A percentile compares a stretch with the other conserved stretches of the same genome.
These are phyloP conservation scores for Sarocladium brachiariae DNA, from an alignment of 2,329 filamentous ascomycete species.

Conservation along the genomic window DNA sequence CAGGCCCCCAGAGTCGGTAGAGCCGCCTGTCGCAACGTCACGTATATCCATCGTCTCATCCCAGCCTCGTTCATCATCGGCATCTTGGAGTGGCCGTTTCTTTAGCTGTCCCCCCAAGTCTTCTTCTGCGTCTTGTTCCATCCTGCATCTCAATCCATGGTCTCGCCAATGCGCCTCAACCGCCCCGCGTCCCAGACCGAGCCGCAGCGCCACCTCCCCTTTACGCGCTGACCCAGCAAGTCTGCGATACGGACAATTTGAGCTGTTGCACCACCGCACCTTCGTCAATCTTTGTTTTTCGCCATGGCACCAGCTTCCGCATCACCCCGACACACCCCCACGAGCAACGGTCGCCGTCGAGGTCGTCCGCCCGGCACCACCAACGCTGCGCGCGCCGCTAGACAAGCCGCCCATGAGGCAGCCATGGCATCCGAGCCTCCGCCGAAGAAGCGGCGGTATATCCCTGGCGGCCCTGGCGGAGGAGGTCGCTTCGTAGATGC, in stretches of 20 bases:
- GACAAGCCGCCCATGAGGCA: conserved; percentile 26
- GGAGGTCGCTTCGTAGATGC: conserved; percentile 78
- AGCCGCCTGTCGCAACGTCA: conserved; percentile 28
- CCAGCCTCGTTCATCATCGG: conserved; percentile 2
- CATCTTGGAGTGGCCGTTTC: not conserved
- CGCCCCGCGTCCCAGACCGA: conserved; percentile 8
- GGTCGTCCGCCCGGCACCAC: conserved; percentile 39
- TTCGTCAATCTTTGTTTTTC: not conserved
- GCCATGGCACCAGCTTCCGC: conserved; percentile 19
- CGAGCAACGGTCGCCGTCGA: conserved; percentile 37
- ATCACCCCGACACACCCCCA: conserved; percentile 30
- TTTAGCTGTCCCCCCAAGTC: not conserved
- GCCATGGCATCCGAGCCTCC: conserved; percentile 50
- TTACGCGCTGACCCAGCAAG: conserved; percentile 3
- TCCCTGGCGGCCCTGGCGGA: conserved; percentile 80
- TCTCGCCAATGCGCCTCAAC: conserved; percentile 6
- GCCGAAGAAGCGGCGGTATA: conserved; percentile 67
- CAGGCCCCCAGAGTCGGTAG: conserved; percentile 11
- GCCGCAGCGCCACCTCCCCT: conserved; percentile 7
- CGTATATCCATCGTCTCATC: conserved; percentile 21
- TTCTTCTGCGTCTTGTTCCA: not conserved
- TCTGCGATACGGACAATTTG: not conserved
- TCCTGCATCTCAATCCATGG: not conserved
- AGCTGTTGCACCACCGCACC: not conserved
- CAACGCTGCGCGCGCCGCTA: conserved; percentile 33